Conservation (phyloP, 257 asterid species). For the Petrea volubilis region DNA sequence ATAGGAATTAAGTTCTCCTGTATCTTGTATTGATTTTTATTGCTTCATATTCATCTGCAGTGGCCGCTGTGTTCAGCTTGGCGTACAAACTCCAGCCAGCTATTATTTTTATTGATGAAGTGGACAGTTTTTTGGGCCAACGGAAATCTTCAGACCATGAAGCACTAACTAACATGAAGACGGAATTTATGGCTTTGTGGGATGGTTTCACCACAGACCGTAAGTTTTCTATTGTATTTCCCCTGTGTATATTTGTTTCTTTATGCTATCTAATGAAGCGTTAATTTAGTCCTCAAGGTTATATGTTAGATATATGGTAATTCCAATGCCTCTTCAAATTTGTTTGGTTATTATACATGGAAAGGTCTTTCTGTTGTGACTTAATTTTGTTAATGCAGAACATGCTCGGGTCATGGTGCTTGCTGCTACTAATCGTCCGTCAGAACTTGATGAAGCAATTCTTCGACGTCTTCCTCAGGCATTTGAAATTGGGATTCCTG, state of each 20-base stretch:
- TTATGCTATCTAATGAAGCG: not conserved
- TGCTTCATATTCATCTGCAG: conserved; percentile 43
- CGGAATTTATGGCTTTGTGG: conserved; percentile 99
- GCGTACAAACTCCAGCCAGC: conserved; percentile 98
- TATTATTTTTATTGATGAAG: conserved; percentile 94
- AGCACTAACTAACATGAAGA: conserved; percentile 85
- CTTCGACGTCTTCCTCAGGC: conserved; percentile 96
- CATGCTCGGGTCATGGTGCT: conserved; percentile 94
- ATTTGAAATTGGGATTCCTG: conserved; percentile 87
- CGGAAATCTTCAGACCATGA: conserved; percentile 86
- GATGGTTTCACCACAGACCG: conserved; percentile 98
- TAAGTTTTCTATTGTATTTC: conserved; percentile 36
- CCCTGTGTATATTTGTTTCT: not conserved
- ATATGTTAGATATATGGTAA: not conserved
- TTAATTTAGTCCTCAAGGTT: not conserved
- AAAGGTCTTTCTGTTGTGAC: conserved; percentile 15
- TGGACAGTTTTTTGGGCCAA: conserved; percentile 94
- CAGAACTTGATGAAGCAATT: conserved; percentile 98
- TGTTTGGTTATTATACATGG: not conserved
- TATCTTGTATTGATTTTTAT: conserved; percentile 10
- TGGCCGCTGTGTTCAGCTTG: conserved; percentile 93
- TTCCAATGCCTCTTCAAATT: not conserved
- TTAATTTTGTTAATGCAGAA: conserved; percentile 40
- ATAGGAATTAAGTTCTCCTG: not conserved
- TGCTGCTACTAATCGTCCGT: conserved; percentile 97